Percentiles rank a stretch among this genome's conserved stretches.
Evolutionary conservation across 306 rosid genomes (phyloP).

Genomic region (Phaseolus lunatus): DNA sequence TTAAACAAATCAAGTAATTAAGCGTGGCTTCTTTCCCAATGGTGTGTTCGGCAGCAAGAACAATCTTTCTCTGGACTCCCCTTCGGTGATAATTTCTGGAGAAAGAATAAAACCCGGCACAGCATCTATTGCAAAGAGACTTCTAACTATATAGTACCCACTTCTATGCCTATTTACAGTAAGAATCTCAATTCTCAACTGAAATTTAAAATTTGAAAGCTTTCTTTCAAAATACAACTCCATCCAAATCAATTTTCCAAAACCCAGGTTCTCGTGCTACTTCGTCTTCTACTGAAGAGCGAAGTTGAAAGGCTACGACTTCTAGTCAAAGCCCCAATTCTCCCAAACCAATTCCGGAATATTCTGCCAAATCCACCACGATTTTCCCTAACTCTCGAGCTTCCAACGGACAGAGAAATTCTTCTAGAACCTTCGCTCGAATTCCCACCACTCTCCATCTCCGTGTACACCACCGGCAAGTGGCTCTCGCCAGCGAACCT

Average conservation of each 20-base stretch:
- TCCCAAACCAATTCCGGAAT: conserved; percentile 65
- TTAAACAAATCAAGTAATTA: conserved; percentile 33
- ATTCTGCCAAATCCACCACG: conserved; percentile 65
- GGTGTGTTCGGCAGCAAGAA: conserved; percentile 8
- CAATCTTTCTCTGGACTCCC: neutral
- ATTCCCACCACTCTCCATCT: conserved; percentile 78
- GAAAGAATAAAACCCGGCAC: neutral
- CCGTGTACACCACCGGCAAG: conserved; percentile 81
- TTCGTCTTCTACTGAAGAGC: conserved; percentile 62
- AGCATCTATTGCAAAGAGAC: neutral
- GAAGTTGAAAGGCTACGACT: conserved; percentile 66
- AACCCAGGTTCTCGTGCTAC: conserved; percentile 58
- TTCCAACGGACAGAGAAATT: conserved; percentile 60
- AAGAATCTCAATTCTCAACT: conserved; percentile 23
- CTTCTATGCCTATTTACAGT: conserved; percentile 46
- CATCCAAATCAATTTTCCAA: conserved; percentile 53
- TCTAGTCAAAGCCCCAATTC: conserved; percentile 54
- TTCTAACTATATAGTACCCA: neutral
- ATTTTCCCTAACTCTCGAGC: conserved; percentile 66
- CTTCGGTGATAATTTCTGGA: conserved; percentile 17
- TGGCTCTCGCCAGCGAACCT: conserved; percentile 75
- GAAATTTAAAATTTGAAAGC: conserved; percentile 29
- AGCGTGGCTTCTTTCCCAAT: neutral
- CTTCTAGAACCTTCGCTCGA: conserved; percentile 58
- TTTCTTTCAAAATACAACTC: conserved; percentile 18